Conservation (phyloP, 352 stramenopile species). For the Phytopythium boreale region DNA sequence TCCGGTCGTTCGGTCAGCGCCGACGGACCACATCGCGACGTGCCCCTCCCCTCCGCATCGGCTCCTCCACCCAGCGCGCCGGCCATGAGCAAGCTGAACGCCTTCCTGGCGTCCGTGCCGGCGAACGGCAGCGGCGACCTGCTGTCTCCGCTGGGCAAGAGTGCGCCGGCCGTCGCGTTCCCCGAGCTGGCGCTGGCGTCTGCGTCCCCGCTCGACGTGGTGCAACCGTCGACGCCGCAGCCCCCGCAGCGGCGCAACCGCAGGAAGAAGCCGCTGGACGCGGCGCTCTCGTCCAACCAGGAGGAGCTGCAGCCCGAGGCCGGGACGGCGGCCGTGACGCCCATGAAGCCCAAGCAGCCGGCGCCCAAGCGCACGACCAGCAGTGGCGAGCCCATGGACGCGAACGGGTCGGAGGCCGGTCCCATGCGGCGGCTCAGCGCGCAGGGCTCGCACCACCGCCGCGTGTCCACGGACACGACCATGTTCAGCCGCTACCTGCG, state of each 20-base stretch:
- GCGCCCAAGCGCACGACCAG: slow-evolving; percentile 13
- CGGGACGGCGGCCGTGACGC: slow-evolving; percentile 10
- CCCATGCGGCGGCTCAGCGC: slow-evolving; percentile 49
- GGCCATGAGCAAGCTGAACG: slow-evolving; percentile 59
- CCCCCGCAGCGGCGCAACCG: slow-evolving; percentile 27
- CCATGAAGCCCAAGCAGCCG: slow-evolving; percentile 22
- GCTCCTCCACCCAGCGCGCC: too few species aligned
- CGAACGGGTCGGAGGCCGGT: slow-evolving; percentile 39
- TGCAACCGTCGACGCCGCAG: slow-evolving; percentile 45
- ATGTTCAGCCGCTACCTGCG: slow-evolving; percentile 60
- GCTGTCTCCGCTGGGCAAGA: slow-evolving; percentile 30
- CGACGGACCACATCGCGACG: too few species aligned
- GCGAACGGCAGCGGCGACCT: slow-evolving; percentile 35
- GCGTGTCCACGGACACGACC: slow-evolving; percentile 70
- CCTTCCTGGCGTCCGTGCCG: slow-evolving; percentile 69
- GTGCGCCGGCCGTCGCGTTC: slow-evolving; percentile 20
- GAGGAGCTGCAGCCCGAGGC: slow-evolving; percentile 11
- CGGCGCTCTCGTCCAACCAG: slow-evolving; percentile 18
- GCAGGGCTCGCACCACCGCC: slow-evolving; percentile 61
- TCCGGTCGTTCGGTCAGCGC: too few species aligned
- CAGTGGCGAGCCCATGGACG: slow-evolving; percentile 17
- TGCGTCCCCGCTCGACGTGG: slow-evolving; percentile 1
- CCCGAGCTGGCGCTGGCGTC: slow-evolving; percentile 27
- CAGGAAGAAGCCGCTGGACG: slow-evolving; percentile 18
- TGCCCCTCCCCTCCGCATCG: too few species aligned